Conservation (phyloP, 2,329 filamentous ascomycete genomes). For the Nemania abortiva region DNA sequence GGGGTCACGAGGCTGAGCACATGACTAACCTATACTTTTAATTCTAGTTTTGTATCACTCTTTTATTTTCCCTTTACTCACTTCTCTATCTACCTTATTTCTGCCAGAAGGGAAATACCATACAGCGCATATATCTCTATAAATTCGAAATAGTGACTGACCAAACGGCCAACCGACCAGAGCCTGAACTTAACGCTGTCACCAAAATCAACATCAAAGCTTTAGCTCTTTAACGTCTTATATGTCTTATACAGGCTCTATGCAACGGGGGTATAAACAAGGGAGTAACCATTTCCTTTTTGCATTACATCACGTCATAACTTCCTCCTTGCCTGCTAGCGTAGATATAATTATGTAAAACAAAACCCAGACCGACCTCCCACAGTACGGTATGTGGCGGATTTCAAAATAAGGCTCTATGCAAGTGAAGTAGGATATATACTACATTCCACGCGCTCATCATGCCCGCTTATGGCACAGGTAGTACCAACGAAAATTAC, state of each 20-base stretch:
- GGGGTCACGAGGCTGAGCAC: background rate
- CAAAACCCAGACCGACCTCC: background rate
- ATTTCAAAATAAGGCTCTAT: background rate
- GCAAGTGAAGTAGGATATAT: background rate
- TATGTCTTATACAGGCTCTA: background rate
- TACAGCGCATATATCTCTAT: background rate
- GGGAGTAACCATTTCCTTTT: background rate
- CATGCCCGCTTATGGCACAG: background rate
- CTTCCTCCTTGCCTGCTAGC: background rate
- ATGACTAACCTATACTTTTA: background rate
- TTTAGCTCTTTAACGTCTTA: background rate
- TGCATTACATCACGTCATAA: background rate
- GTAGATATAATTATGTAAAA: background rate
- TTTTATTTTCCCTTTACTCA: background rate
- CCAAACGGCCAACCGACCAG: background rate
- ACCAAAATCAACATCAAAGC: background rate
- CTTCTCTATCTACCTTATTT: background rate
- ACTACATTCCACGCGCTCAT: background rate
- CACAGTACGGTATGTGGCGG: background rate
- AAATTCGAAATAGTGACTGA: background rate
- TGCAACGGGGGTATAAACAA: background rate
- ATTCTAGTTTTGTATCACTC: background rate
- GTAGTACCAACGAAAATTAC: slow-evolving; percentile 9
- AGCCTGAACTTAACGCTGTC: background rate
- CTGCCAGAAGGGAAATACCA: background rate